Base-by-base conservation (phyloP, 1,284 basidiomycete genomes). In the Rhizoctonia solani region DNA sequence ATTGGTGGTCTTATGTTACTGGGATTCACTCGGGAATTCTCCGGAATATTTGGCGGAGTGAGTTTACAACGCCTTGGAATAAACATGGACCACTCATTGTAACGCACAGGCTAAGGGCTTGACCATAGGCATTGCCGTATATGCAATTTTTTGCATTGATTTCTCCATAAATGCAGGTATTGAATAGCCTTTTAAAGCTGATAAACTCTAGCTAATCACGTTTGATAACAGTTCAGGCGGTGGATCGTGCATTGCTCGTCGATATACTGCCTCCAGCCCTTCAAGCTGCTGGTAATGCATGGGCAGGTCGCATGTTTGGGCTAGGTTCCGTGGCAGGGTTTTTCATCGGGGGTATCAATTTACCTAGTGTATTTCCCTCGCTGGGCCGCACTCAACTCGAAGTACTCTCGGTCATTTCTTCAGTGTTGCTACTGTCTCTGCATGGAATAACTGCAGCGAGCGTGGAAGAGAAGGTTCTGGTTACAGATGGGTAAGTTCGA, bases 301-400 rank as follows among this genome's bases (percentile, higher is more conserved):
- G 96, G 95, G 95, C 93, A 1, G 93, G 93, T 0, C 82, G 91
- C 23, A 93, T 98, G 89, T 80, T 89, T 55, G 90, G 90, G 0
- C 74, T 92, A 39, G 93, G 93, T 5, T 87, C 88, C 69, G 88
- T 95, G 1, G 81, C 87, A 3, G 93, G 93, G 0, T 95, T 94
- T 77, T 94, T 92, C 73, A 81, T 92, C 2, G 92, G 92, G 0
- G 90, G 89, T 71, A 79, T 93, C 32, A 83, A 93, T 73, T 81
- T 94, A 27, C 85, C 86, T 0, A 73, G 76, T 1, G 72, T 85
- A 2, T 77, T 94, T 13, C 87, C 90, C 0, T 85, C 88, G 72
- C 77, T 95, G 1, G 93, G 93, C 11, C 81, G 81, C 34, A 88
- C 87, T 0, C 90, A 96, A 74, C 79, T 96, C 4, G 82, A 95